A percentile compares a stretch with the other conserved stretches of the same genome.
Evolutionary conservation across 2,329 filamentous ascomycete species (phyloP).

Genomic region (Trichoderma koningiopsis): DNA sequence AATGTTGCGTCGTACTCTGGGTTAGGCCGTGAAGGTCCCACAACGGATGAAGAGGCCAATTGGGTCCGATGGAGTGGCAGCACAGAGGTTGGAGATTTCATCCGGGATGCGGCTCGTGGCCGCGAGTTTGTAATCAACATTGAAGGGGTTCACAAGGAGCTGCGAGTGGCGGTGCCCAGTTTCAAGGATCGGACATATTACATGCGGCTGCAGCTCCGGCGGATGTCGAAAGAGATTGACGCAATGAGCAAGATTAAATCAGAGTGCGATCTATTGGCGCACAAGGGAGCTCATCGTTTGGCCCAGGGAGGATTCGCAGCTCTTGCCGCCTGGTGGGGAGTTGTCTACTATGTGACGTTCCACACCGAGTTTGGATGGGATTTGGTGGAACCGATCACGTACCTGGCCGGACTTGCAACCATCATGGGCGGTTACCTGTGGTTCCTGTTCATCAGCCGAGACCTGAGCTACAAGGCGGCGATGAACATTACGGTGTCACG

Average conservation of each 20-base stretch:
- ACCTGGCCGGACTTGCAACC: conserved; percentile 81
- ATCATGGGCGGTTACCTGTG: conserved; percentile 90
- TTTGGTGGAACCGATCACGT: conserved; percentile 86
- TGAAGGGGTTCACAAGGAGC: conserved; percentile 65
- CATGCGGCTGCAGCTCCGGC: conserved; percentile 73
- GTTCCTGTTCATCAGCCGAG: conserved; percentile 91
- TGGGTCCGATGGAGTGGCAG: conserved; percentile 88
- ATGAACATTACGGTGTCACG: conserved; percentile 84
- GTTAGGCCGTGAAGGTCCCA: conserved; percentile 62
- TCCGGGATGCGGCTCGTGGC: conserved; percentile 81
- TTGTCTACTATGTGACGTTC: conserved; percentile 73
- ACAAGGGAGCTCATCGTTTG: conserved; percentile 74
- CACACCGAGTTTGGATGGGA: conserved; percentile 84
- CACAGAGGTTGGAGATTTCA: conserved; percentile 92
- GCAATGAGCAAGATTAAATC: conserved; percentile 72
- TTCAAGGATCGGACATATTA: conserved; percentile 93
- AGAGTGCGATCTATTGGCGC: conserved; percentile 78
- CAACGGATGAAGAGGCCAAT: conserved; percentile 44
- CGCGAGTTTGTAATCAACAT: conserved; percentile 85
- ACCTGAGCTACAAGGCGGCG: conserved; percentile 83
- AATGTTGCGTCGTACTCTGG: conserved; percentile 72
- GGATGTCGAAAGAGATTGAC: conserved; percentile 69
- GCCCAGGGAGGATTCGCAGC: conserved; percentile 78
- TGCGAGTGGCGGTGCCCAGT: conserved; percentile 79
- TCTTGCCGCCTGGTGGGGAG: conserved; percentile 76